phyloP scores from a whole-genome alignment of 1,284 basidiomycete genomes.

The Uromyces viciae-fabae region DNA sequence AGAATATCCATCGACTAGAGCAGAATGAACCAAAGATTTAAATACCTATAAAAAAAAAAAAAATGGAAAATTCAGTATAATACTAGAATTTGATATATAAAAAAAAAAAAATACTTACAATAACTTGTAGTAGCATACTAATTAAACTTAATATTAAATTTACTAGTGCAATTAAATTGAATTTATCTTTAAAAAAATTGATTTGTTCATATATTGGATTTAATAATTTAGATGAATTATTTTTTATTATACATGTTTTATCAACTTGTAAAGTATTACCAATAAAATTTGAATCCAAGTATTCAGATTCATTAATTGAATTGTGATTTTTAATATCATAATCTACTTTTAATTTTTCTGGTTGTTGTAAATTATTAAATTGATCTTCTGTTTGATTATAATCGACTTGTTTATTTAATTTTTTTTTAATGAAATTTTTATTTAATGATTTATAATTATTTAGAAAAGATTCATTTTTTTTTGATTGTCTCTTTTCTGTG shows the following conservation, averaged over 20 bases:
- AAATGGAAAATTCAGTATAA: neutral
- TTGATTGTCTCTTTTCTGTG: no score
- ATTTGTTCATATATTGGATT: neutral
- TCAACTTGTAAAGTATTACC: no score
- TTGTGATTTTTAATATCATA: no score
- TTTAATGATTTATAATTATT: no score
- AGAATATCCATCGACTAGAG: conserved; percentile 11
- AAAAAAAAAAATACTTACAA: neutral
- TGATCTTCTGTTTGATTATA: neutral
- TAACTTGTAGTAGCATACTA: conserved; percentile 17
- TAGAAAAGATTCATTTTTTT: no score
- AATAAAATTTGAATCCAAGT: no score
- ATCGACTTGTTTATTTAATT: neutral
- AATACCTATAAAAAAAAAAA: conserved; percentile 19
- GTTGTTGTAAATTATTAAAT: no score
- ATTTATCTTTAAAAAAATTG: conserved; percentile 8
- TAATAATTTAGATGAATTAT: no score
- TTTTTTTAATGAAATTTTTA: neutral
- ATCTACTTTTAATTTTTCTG: no score
- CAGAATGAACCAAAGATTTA: conserved; percentile 29
- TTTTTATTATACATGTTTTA: no score
- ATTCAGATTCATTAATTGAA: no score
- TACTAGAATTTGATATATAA: neutral
- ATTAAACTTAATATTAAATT: conserved; percentile 10
- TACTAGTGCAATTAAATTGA: neutral